Evolutionary conservation across 371 early-diverging fungal genomes (phyloP), one percentile per base, ranked within the genome.

Genomic region (Lichtheimia corymbifera): DNA sequence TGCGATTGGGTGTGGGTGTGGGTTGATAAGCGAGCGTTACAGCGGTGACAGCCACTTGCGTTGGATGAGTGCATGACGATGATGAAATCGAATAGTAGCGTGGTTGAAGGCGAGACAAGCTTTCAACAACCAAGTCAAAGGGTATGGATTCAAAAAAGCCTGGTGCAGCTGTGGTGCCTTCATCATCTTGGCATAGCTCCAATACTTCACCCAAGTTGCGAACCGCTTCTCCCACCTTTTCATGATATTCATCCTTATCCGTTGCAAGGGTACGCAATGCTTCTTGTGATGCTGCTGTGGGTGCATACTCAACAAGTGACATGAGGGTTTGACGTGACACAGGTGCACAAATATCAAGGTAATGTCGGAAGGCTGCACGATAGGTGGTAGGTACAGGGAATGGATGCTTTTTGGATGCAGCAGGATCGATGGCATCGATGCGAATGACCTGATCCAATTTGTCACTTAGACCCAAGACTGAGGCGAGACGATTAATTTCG

Each of bases 41-140:
- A 15, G 93, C 94, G 12, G 97, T 97, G 59, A 94, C 83, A 56
- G 85, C 80, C 24, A 95, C 89, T 9, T 67, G 68, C 25, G 87
- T 85, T 27, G 95, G 94, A 49, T 77, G 71, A 35, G 86, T 86
- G 53, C 76, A 77, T 40, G 92, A 77, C 12, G 93, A 91, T 20
- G 93, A 93, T 40, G 94, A 94, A 58, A 98, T 97, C 35, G 95
- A 94, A 73, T 98, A 98, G 77, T 93, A 95, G 15, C 99, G 91
- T 17, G 95, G 90, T 60, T 91, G 88, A 47, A 95, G 83, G 45
- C 93, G 88, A 43, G 92, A 82, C 12, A 96, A 80, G 22, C 86
- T 77, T 69, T 96, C 97, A 22, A 91, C 74, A 49, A 95, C 72
- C 42, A 91, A 66, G 59, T 86, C 91, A 54, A 91, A 80, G 0